Conservation (phyloP, 352 stramenopile species). For the Globisporangium emineosum region DNA sequence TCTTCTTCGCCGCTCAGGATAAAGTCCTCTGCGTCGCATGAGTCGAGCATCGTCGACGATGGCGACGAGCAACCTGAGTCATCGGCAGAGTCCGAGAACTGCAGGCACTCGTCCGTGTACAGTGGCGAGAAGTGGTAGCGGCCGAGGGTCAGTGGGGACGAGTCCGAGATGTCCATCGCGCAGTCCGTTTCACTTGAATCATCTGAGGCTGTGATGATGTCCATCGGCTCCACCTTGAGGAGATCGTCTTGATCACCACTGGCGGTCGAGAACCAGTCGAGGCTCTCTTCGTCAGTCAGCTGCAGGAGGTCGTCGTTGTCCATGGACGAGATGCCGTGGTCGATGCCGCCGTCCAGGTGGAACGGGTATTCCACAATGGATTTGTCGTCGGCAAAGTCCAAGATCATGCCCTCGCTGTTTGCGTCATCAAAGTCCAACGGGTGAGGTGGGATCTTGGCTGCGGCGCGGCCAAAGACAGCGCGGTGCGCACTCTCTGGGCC, state of each 20-base stretch:
- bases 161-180: conserved; percentile 9
- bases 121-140: conserved; percentile 27
- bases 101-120: conserved; percentile 26
- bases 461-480: conserved; percentile 30
- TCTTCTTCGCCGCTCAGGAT: conserved; percentile 45
- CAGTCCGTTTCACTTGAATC: neutral
- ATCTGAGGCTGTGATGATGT: neutral
- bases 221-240: conserved; percentile 17
- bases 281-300: conserved; percentile 70
- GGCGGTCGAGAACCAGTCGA: conserved; percentile 77
- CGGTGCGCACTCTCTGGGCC: conserved; percentile 32
- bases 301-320: conserved; percentile 79
- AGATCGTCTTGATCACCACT: conserved; percentile 28
- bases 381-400: conserved; percentile 82
- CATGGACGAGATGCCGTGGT: conserved; percentile 65
- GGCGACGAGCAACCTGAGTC: conserved; percentile 21
- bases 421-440: conserved; percentile 59
- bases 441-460: conserved; percentile 23
- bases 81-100: conserved; percentile 18
- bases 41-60: conserved; percentile 19
- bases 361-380: conserved; percentile 58
- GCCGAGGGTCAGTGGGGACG: conserved; percentile 17
- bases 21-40: conserved; percentile 26
- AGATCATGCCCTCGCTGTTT: conserved; percentile 45
- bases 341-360: conserved; percentile 40